These are phyloP conservation scores for Powellomyces hirtus DNA, from an alignment of 192 early-diverging fungal genomes.

Conservation along the genomic window DNA sequence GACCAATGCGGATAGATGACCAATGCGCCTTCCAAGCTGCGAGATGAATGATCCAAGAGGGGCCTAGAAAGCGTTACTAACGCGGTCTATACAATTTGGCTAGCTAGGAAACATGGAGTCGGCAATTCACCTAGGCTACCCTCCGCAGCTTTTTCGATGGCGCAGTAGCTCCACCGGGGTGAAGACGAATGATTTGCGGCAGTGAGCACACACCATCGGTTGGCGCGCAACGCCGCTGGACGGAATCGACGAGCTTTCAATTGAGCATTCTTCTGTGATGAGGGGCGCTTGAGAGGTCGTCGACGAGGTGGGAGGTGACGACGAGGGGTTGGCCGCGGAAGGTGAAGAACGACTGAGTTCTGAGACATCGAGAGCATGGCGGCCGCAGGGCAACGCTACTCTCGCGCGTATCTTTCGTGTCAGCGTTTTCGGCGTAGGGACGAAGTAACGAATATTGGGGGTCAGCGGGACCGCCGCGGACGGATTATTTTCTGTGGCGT, in stretches of 20 bases:
- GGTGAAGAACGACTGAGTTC: neutral
- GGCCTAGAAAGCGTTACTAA: too few relatives aligned
- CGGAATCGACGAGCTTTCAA: neutral
- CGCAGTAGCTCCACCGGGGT: slow-evolving; percentile 30
- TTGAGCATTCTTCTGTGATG: neutral
- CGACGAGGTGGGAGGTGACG: too few relatives aligned
- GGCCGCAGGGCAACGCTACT: neutral
- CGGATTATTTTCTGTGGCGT: slow-evolving; percentile 13
- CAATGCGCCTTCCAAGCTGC: too few relatives aligned
- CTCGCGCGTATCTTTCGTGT: slow-evolving; percentile 3
- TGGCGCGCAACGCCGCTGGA: too few relatives aligned
- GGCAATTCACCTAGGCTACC: too few relatives aligned
- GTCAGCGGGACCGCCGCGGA: slow-evolving; percentile 32
- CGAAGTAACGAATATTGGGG: slow-evolving; percentile 39
- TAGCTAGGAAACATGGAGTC: too few relatives aligned
- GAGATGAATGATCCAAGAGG: too few relatives aligned
- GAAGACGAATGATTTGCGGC: slow-evolving; percentile 12
- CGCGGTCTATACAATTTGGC: too few relatives aligned
- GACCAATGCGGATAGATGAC: too few relatives aligned
- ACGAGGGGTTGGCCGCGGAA: too few relatives aligned
- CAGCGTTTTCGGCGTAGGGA: slow-evolving; percentile 5
- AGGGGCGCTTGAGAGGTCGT: neutral
- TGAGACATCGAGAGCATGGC: neutral
- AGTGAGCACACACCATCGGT: slow-evolving; percentile 24
- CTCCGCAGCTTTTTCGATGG: slow-evolving; percentile 32